Base-by-base conservation (phyloP, 805 yeast genomes). In the Cyberlindnera misumaiensis region DNA sequence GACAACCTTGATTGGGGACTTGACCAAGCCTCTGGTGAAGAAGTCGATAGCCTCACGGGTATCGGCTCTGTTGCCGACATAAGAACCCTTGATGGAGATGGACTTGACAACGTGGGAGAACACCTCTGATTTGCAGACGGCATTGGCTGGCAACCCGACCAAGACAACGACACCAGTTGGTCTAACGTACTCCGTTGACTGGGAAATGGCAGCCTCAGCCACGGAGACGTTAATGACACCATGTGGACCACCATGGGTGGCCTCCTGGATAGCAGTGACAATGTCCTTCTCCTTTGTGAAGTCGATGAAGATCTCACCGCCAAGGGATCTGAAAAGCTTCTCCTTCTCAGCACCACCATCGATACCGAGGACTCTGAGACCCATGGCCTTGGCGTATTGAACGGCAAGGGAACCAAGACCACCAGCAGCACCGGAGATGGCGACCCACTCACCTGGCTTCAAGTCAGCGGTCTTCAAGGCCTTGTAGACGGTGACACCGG, bases 401-500 rank as follows among this genome's bases (percentile, higher is more conserved):
- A 78, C 64, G 40, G 85, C 86, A 47, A 81, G 65, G 40, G 86
- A 71, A 44, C 89, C 89, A 53, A 81, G 74, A 47, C 88, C 88
- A 60, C 88, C 86, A 54, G 80, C 86, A 39, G 87, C 87, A 62
- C 89, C 89, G 42, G 83, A 75, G 51, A 81, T 65, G 50, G 83
- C 82, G 43, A 81, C 80, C 85, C 85, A 80, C 52, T 82, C 73
- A 51, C 88, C 88, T 43, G 87, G 75, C 43, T 50, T 59, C 55
- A 80, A 67, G 41, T 73, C 74, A 39, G 94, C 84, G 32, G 85
- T 81, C 72, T 84, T 84, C 59, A 85, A 69, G 32, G 94, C 95
- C 72, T 84, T 85, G 80, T 85, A 85, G 42, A 83, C 94, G 30
- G 95, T 85, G 62, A 85, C 78, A 64, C 95, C 95, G 28, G 95